Conservation (phyloP, 164 flowering plant genomes). For the Vitis cinerea region DNA sequence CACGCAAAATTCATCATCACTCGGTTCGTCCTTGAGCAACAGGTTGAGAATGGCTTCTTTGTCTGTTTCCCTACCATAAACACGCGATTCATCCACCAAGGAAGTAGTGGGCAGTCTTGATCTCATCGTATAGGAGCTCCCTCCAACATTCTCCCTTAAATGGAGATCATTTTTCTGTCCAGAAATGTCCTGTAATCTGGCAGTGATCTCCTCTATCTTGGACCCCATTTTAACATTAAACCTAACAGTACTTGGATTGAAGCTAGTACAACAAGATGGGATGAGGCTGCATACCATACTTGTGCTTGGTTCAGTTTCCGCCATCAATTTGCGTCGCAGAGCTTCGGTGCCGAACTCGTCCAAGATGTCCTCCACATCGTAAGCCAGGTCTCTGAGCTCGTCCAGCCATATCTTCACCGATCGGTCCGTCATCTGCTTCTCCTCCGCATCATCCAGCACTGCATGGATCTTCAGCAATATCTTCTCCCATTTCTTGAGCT, state of each 20-base stretch:
- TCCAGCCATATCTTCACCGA: constrained; percentile 5
- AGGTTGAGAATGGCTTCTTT: no score
- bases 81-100: no score
- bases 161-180: not conserved
- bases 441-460: constrained; percentile 15
- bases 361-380: constrained; percentile 9
- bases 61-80: no score
- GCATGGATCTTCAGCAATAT: not conserved
- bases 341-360: not conserved
- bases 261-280: not conserved
- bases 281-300: not conserved
- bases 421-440: not conserved
- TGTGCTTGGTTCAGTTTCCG: not conserved
- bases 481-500: constrained; percentile 1
- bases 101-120: no score
- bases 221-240: constrained; percentile 1
- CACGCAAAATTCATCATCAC: no score
- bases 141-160: not conserved
- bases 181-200: constrained; percentile 4
- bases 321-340: not conserved
- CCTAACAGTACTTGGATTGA: not conserved
- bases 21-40: no score
- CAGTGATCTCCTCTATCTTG: constrained; percentile 14
- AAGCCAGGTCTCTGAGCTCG: constrained; percentile 10
- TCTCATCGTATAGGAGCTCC: no score